Percentiles rank a stretch among this genome's conserved stretches.
These are phyloP conservation scores for Lepidium didymum DNA, from an alignment of 345 rosid genomes.

Conservation along the genomic window DNA sequence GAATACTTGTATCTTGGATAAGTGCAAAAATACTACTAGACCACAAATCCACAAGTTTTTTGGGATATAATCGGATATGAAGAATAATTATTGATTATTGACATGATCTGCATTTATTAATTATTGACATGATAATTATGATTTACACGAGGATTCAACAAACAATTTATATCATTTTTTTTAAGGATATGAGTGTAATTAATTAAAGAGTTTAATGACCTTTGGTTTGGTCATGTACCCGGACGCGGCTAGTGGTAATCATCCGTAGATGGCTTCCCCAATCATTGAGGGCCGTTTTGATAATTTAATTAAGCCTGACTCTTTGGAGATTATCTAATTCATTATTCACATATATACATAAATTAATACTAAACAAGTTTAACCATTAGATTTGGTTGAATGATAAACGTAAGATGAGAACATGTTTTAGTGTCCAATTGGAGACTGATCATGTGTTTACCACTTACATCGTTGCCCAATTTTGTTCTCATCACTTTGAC, in stretches of 20 bases:
- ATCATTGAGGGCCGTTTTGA: constrained; percentile 31
- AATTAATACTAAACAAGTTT: neutral
- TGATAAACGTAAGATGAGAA: neutral
- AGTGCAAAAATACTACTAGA: too few species aligned
- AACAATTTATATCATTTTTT: neutral
- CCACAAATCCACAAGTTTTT: neutral
- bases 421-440: neutral
- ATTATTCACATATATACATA: neutral
- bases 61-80: neutral
- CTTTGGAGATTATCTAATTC: neutral
- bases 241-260: constrained; percentile 33
- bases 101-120: neutral
- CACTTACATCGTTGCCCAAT: neutral
- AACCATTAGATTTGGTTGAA: neutral
- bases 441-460: neutral
- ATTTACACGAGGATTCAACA: constrained; percentile 29
- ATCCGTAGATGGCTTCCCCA: constrained; percentile 33
- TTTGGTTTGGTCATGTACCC: constrained; percentile 4
- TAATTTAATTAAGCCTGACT: neutral
- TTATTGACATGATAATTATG: neutral
- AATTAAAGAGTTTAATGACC: neutral
- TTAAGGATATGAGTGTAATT: neutral
- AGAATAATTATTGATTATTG: neutral
- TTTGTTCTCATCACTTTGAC: neutral
- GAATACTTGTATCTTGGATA: too few species aligned